A percentile compares a stretch with the other conserved stretches of the same genome.
Conservation (phyloP, 2,329 filamentous ascomycete genomes). For the Acrocalymma vagum region DNA sequence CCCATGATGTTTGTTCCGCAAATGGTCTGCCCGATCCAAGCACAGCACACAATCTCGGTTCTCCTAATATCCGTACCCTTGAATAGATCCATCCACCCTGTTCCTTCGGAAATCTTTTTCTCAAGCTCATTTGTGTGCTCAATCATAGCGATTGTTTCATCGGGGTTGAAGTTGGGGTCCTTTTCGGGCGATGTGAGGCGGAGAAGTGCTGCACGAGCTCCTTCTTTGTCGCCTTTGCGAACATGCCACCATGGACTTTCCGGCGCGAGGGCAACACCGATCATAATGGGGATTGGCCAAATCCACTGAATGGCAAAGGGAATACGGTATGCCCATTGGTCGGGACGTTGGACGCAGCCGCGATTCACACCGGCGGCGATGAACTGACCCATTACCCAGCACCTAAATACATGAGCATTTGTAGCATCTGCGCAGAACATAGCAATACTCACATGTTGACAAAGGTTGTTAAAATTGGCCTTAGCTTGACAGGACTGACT, state of each 20-base stretch:
- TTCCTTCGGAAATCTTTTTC: conserved; percentile 69
- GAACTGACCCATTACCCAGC: conserved; percentile 77
- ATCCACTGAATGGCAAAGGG: conserved; percentile 77
- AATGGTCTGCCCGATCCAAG: conserved; percentile 55
- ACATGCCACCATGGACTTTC: conserved; percentile 79
- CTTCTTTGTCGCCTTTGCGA: conserved; percentile 67
- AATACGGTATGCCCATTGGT: conserved; percentile 73
- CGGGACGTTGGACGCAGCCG: conserved; percentile 68
- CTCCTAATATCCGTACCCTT: conserved; percentile 77
- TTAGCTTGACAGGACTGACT: conserved; percentile 73
- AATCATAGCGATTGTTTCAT: conserved; percentile 82
- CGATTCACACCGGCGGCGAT: conserved; percentile 75
- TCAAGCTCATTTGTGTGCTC: conserved; percentile 87
- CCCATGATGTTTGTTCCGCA: conserved; percentile 54
- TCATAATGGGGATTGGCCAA: conserved; percentile 72
- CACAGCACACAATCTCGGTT: conserved; percentile 71
- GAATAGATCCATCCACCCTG: conserved; percentile 83
- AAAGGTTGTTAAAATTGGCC: conserved; percentile 65
- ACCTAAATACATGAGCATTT: conserved; percentile 40
- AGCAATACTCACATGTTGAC: conserved; percentile 65
- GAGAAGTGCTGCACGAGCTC: conserved; percentile 70
- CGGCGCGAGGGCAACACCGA: conserved; percentile 72
- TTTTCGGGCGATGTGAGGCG: conserved; percentile 69
- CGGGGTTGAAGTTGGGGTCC: conserved; percentile 61
- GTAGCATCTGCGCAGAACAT: background rate